Evolutionary conservation across 805 yeast genomes (phyloP).

Genomic region (Diddensiella caesifluorescens): DNA sequence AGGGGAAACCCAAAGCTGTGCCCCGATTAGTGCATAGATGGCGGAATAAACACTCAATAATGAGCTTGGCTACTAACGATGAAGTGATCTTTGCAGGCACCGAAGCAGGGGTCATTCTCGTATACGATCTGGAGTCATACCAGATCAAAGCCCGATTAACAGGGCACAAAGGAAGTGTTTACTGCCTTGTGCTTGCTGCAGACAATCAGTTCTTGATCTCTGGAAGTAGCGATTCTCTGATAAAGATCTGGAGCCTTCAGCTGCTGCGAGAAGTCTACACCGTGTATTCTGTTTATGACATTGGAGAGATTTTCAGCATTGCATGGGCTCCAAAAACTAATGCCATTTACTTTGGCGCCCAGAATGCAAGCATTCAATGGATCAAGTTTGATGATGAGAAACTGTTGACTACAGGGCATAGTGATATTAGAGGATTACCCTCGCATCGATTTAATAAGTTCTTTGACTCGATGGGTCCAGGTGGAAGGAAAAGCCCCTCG

Average conservation of each 20-base stretch:
- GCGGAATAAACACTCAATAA: conserved; percentile 66
- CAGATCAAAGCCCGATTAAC: conserved; percentile 47
- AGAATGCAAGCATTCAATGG: conserved; percentile 83
- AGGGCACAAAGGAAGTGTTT: conserved; percentile 71
- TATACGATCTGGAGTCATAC: conserved; percentile 62
- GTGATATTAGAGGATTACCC: conserved; percentile 41
- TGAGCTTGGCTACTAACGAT: conserved; percentile 43
- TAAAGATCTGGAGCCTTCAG: conserved; percentile 74
- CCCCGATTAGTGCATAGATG: conserved; percentile 58
- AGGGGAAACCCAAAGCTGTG: neutral
- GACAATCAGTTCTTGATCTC: conserved; percentile 62
- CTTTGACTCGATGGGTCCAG: conserved; percentile 86
- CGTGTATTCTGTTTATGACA: conserved; percentile 76
- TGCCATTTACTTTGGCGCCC: conserved; percentile 80
- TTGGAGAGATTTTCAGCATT: conserved; percentile 88
- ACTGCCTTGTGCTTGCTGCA: conserved; percentile 45
- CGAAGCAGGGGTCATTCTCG: conserved; percentile 72
- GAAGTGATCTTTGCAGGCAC: conserved; percentile 73
- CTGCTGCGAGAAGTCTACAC: conserved; percentile 48
- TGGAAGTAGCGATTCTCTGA: conserved; percentile 86
- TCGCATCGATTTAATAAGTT: conserved; percentile 73
- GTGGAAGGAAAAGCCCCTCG: conserved; percentile 45
- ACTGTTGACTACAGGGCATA: conserved; percentile 19
- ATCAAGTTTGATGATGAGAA: conserved; percentile 39
- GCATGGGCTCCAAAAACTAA: conserved; percentile 57